Conservation (phyloP, 176 grass and related monocot species). For the Oryza punctata region DNA sequence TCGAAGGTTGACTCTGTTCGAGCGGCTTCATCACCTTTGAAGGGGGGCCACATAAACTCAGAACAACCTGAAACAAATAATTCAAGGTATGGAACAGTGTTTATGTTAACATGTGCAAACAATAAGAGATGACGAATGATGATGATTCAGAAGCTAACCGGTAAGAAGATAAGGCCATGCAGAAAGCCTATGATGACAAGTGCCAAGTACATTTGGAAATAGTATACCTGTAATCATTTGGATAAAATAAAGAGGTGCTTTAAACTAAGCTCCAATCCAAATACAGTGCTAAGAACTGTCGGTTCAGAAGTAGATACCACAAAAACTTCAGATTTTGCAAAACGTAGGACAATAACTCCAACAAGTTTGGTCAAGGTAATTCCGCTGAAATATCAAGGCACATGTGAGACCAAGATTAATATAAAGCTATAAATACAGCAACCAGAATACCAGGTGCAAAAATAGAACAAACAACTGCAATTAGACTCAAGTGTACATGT, state of each 20-base stretch:
- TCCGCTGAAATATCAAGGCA: slow-evolving; percentile 66
- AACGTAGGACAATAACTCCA: slow-evolving; percentile 89
- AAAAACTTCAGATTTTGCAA: slow-evolving; percentile 97
- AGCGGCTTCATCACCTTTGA: slow-evolving; percentile 28
- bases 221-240: slow-evolving; percentile 78
- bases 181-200: slow-evolving; percentile 95
- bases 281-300: slow-evolving; percentile 10
- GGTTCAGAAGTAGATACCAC: slow-evolving; percentile 62
- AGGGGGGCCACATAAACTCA: slow-evolving; percentile 83
- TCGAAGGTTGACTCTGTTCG: slow-evolving; percentile 41
- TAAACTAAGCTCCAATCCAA: slow-evolving; percentile 9
- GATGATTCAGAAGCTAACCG: slow-evolving; percentile 52
- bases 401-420: slow-evolving; percentile 33
- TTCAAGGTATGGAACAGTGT: slow-evolving; percentile 1
- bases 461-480: slow-evolving; percentile 2
- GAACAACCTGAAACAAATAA: slow-evolving; percentile 62
- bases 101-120: neutral
- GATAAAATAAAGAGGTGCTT: neutral
- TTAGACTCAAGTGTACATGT: neutral
- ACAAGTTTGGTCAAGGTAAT: slow-evolving; percentile 98
- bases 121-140: neutral
- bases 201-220: slow-evolving; percentile 97
- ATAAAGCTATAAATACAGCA: slow-evolving; percentile 11
- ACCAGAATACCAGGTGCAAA: slow-evolving; percentile 1
- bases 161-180: slow-evolving; percentile 93